These are phyloP conservation scores for Boechera stricta DNA, from an alignment of 345 rosid genomes.

Conservation along the genomic window DNA sequence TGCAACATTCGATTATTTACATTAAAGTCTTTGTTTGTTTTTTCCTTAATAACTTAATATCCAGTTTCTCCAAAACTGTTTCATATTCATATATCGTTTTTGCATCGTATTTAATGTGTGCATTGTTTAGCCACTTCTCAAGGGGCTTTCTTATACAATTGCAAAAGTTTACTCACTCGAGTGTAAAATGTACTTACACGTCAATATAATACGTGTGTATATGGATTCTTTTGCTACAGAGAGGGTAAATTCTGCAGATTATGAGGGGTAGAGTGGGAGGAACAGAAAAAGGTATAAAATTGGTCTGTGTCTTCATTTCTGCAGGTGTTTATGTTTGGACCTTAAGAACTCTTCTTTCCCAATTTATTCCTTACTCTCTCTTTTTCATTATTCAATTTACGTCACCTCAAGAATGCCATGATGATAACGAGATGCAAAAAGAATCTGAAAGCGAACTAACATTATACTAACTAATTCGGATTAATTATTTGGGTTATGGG, in stretches of 20 bases:
- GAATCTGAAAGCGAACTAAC: not conserved
- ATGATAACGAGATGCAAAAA: slow-evolving; percentile 19
- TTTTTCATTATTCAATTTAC: slow-evolving; percentile 28
- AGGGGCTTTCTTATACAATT: not conserved
- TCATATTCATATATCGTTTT: not conserved
- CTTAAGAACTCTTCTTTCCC: slow-evolving; percentile 19
- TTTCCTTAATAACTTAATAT: not conserved
- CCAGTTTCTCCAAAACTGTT: not conserved
- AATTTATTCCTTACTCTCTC: slow-evolving; percentile 7
- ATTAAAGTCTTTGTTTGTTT: not conserved
- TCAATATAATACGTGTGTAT: not conserved
- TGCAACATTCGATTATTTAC: not conserved
- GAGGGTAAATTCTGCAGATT: slow-evolving; percentile 2
- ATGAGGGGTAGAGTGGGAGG: slow-evolving; percentile 38
- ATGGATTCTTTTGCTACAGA: not conserved
- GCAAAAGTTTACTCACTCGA: not conserved
- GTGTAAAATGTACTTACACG: not conserved
- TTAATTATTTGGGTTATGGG: not conserved
- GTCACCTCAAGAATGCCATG: slow-evolving; percentile 34
- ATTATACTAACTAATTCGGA: not conserved
- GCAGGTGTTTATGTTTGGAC: slow-evolving; percentile 32
- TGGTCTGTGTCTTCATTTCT: slow-evolving; percentile 27
- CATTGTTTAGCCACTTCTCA: not conserved
- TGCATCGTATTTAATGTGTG: not conserved
- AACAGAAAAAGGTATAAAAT: slow-evolving; percentile 25